Evolutionary conservation across 306 rosid genomes (phyloP).

Genomic region (Prunus fruticosa): DNA sequence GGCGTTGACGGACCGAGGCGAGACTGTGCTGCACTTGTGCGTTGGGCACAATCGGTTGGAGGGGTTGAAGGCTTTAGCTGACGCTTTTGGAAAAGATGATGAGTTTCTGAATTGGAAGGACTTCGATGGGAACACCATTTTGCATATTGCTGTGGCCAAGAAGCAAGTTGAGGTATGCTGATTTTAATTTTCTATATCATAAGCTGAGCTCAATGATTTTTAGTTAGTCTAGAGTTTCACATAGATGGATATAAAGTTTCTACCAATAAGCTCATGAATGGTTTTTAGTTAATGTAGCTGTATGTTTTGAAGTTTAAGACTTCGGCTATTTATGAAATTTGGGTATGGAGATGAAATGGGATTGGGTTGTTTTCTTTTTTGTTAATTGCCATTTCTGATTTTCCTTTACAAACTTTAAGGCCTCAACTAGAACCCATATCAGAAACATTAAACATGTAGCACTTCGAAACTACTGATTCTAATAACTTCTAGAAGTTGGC

Average conservation of each 20-base stretch:
- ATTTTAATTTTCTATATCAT: no score
- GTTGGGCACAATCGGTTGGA: conserved; percentile 27
- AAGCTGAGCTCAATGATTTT: background rate
- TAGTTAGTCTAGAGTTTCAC: background rate
- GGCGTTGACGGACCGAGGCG: conserved; percentile 19
- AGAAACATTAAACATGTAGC: background rate
- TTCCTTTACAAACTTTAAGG: no score
- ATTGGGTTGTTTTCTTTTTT: background rate
- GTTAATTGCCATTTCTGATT: background rate
- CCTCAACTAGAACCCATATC: no score
- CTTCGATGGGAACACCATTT: conserved; percentile 25
- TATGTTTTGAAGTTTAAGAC: background rate
- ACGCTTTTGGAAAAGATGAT: conserved; percentile 3
- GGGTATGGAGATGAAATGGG: background rate
- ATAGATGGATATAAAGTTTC: no score
- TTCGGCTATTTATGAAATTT: background rate
- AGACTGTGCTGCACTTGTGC: conserved; percentile 33
- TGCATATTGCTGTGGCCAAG: conserved; percentile 33
- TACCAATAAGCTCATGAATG: no score
- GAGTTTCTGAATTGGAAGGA: conserved; percentile 21
- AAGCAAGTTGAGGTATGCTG: conserved; percentile 27
- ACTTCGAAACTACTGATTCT: background rate
- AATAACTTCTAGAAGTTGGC: background rate
- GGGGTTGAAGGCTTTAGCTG: conserved; percentile 22
- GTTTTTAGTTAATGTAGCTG: background rate